Percentiles rank a stretch among this genome's conserved stretches.
phyloP scores from a whole-genome alignment of 2,329 filamentous ascomycete genomes.

The Sordariomycetes sp. region DNA sequence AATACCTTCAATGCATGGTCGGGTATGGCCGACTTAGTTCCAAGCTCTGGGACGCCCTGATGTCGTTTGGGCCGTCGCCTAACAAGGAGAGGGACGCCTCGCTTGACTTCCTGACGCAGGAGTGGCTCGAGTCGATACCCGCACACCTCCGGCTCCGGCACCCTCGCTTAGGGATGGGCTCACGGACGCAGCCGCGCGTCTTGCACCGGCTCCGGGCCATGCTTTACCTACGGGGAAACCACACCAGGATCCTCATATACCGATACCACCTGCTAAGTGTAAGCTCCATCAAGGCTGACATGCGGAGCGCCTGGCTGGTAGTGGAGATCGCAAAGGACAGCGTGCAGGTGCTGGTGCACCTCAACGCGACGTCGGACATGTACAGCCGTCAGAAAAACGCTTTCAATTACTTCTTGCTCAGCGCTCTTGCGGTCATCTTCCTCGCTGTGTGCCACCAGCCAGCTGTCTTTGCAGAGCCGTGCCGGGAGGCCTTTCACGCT shows the following conservation, averaged over 20 bases:
- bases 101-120: neutral
- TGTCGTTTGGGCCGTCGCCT: conserved; percentile 15
- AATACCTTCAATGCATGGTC: conserved; percentile 32
- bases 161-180: conserved; percentile 19
- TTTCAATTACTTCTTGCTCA: too few species aligned
- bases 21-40: conserved; percentile 30
- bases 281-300: too few species aligned
- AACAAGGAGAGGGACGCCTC: neutral
- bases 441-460: too few species aligned
- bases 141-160: conserved; percentile 18
- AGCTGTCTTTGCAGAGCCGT: too few species aligned
- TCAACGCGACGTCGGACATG: too few species aligned
- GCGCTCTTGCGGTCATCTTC: too few species aligned
- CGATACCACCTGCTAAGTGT: neutral
- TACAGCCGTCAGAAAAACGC: too few species aligned
- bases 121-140: neutral
- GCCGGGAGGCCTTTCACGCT: too few species aligned
- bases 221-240: conserved; percentile 29
- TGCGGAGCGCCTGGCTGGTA: too few species aligned
- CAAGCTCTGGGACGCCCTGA: conserved; percentile 30
- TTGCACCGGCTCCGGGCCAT: conserved; percentile 26
- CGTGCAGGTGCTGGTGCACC: too few species aligned
- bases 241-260: conserved; percentile 26
- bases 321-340: too few species aligned
- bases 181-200: conserved; percentile 17